Percentiles rank a stretch among this genome's conserved stretches.
phyloP scores from a whole-genome alignment of 2,329 filamentous ascomycete species.

The Setomelanomma holmii region DNA sequence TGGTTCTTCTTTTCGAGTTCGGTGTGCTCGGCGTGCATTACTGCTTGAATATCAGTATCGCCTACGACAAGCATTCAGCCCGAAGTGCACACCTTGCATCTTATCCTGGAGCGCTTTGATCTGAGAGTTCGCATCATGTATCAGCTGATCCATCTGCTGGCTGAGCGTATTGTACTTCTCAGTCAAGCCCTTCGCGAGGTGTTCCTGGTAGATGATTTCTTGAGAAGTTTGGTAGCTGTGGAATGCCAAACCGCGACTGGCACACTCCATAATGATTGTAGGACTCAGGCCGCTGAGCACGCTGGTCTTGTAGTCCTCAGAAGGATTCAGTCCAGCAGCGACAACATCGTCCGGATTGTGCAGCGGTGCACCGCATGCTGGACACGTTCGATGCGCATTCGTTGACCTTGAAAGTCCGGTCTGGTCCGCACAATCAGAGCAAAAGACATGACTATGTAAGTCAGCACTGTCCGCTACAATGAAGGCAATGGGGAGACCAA shows the following conservation, averaged over 20 bases:
- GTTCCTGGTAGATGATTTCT: slow-evolving; percentile 83
- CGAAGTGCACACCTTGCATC: slow-evolving; percentile 70
- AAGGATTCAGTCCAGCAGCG: slow-evolving; percentile 74
- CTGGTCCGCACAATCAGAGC: slow-evolving; percentile 72
- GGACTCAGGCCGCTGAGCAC: slow-evolving; percentile 84
- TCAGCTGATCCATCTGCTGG: slow-evolving; percentile 72
- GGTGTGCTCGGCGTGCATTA: slow-evolving; percentile 68
- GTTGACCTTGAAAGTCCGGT: slow-evolving; percentile 67
- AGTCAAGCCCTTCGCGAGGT: slow-evolving; percentile 72
- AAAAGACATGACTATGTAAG: slow-evolving; percentile 76
- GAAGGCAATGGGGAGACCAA: slow-evolving; percentile 44
- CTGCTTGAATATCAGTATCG: slow-evolving; percentile 41
- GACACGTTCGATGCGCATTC: slow-evolving; percentile 68
- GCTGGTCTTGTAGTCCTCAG: slow-evolving; percentile 89
- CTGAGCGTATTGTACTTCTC: slow-evolving; percentile 74
- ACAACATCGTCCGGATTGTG: slow-evolving; percentile 77
- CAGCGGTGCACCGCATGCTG: slow-evolving; percentile 75
- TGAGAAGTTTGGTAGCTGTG: slow-evolving; percentile 87
- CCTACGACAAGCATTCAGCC: too few species aligned
- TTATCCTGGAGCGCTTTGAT: slow-evolving; percentile 71
- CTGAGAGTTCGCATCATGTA: slow-evolving; percentile 77
- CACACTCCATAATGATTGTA: slow-evolving; percentile 84
- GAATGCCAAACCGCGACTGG: slow-evolving; percentile 78
- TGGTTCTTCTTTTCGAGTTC: slow-evolving; percentile 73
- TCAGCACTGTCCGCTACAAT: slow-evolving; percentile 47